Evolutionary conservation across 768 basidiomycete genomes (phyloP).

Genomic region (Rickenella mellea): DNA sequence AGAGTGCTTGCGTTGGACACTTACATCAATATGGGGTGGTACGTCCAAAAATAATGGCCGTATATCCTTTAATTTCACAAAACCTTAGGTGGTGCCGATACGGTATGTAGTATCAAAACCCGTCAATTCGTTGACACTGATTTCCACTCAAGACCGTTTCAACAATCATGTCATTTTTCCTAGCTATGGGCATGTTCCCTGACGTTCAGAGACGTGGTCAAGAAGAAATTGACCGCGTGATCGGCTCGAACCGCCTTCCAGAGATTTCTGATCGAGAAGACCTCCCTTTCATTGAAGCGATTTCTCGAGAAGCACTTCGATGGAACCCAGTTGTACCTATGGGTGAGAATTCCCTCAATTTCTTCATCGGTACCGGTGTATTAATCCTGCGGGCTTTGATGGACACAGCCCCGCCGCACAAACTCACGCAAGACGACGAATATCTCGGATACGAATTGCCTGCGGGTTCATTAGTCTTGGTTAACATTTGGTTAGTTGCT

Average conservation of each 20-base stretch:
- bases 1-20: conserved; percentile 7
- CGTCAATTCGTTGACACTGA: neutral
- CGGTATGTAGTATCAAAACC: conserved; percentile 11
- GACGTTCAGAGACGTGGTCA: conserved; percentile 14
- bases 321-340: conserved; percentile 19
- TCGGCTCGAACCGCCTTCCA: conserved; percentile 21
- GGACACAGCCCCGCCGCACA: neutral
- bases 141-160: conserved; percentile 11
- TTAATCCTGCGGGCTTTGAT: neutral
- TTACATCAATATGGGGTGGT: conserved; percentile 14
- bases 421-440: neutral
- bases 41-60: neutral
- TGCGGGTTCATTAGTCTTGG: no score
- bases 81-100: conserved; percentile 12
- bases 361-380: neutral
- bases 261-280: conserved; percentile 21
- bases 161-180: conserved; percentile 12
- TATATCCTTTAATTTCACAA: neutral
- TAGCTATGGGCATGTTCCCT: conserved; percentile 17
- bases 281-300: conserved; percentile 26
- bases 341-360: conserved; percentile 7
- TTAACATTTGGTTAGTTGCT: no score
- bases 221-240: conserved; percentile 17
- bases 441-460: neutral
- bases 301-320: conserved; percentile 21